Evolutionary conservation across 2,329 filamentous ascomycete species (phyloP).

Genomic region (Penicillium sp.): DNA sequence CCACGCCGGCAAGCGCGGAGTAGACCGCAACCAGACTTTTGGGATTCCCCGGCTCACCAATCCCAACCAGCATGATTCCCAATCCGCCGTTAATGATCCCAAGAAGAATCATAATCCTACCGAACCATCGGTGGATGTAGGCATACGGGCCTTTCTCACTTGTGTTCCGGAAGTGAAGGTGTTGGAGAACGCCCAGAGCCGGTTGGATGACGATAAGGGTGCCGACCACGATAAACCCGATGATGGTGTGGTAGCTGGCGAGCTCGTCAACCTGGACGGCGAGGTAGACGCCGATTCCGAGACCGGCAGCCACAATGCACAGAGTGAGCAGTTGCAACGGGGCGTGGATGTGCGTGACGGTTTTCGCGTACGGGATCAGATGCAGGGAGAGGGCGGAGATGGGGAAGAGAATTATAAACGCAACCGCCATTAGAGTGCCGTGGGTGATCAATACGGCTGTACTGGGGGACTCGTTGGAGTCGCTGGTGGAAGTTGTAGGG

Average conservation of each 20-base stretch:
- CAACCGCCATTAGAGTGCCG: conserved; percentile 28
- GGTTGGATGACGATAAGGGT: conserved; percentile 62
- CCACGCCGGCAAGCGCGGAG: conserved; percentile 52
- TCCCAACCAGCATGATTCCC: conserved; percentile 54
- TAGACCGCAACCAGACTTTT: conserved; percentile 53
- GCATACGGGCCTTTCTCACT: conserved; percentile 52
- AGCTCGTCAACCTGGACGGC: no score
- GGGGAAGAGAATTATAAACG: conserved; percentile 30
- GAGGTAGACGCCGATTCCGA: conserved; percentile 55
- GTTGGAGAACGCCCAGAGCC: conserved; percentile 56
- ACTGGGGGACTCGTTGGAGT: no score
- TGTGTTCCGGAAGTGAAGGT: conserved; percentile 55
- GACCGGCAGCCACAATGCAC: conserved; percentile 52
- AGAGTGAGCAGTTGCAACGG: conserved; percentile 53
- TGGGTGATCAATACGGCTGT: conserved; percentile 17
- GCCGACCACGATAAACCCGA: conserved; percentile 57
- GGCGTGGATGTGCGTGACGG: conserved; percentile 13
- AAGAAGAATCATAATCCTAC: conserved; percentile 54
- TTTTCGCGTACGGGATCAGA: conserved; percentile 19
- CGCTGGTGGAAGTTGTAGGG: no score
- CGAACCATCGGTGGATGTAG: conserved; percentile 60
- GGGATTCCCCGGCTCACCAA: conserved; percentile 39
- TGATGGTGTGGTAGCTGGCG: conserved; percentile 52
- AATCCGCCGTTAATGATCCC: conserved; percentile 63
- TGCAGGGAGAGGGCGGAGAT: conserved; percentile 25